These are phyloP conservation scores for Xanthoparmelia taractica DNA, from an alignment of 495 filamentous ascomycete genomes.

Conservation along the genomic window DNA sequence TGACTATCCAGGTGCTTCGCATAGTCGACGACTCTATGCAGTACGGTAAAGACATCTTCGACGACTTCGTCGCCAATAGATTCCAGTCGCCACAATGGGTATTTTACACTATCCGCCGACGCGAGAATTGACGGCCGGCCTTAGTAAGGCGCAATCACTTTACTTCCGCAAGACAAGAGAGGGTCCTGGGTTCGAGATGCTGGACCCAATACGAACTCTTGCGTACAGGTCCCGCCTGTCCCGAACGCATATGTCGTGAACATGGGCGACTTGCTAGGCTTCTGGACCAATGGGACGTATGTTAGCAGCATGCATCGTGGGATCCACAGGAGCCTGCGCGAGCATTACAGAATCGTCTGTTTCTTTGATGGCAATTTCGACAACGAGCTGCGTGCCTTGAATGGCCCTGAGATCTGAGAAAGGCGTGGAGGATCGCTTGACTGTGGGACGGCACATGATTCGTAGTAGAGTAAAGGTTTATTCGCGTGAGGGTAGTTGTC, in stretches of 20 bases:
- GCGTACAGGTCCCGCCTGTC: constrained; percentile 29
- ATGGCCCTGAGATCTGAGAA: too few relatives aligned
- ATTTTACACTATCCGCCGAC: constrained; percentile 35
- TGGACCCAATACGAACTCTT: constrained; percentile 16
- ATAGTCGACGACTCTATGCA: constrained; percentile 26
- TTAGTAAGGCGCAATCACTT: constrained; percentile 36
- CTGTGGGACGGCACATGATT: too few relatives aligned
- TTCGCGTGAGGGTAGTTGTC: too few relatives aligned
- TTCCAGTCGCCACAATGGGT: constrained; percentile 24
- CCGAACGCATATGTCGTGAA: constrained; percentile 33
- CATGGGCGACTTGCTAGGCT: constrained; percentile 32
- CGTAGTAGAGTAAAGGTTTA: too few relatives aligned
- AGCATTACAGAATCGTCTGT: constrained; percentile 39
- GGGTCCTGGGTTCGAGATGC: constrained; percentile 32
- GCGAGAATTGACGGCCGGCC: too few relatives aligned
- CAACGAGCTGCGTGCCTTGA: too few relatives aligned
- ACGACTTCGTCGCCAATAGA: constrained; percentile 27
- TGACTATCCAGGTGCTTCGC: constrained; percentile 21
- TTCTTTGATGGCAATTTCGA: constrained; percentile 38
- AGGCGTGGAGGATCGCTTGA: too few relatives aligned
- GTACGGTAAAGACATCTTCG: constrained; percentile 16
- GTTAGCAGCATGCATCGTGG: constrained; percentile 35
- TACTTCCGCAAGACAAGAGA: constrained; percentile 33
- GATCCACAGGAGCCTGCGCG: constrained; percentile 30
- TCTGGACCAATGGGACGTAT: constrained; percentile 29